Conservation (phyloP, 2,329 filamentous ascomycete species). For the Penicillium hesseltinei region DNA sequence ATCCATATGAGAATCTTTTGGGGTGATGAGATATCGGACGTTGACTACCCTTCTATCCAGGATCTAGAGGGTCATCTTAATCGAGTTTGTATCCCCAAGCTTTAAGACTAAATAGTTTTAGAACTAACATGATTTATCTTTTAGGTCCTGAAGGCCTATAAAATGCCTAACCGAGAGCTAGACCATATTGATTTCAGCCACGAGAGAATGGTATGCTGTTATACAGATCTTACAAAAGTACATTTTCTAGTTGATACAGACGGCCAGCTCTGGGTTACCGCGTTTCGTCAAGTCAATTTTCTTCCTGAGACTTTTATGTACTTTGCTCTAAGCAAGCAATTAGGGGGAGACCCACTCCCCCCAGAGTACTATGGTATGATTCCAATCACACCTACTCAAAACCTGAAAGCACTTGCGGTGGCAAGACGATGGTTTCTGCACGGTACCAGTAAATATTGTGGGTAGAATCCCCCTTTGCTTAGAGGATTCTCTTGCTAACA, state of each 20-base stretch:
- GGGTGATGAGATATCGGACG: not conserved
- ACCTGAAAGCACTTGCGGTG: not conserved
- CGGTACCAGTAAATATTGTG: not conserved
- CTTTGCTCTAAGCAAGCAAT: not conserved
- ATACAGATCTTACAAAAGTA: not conserved
- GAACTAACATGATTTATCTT: not conserved
- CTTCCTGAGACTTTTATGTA: not conserved
- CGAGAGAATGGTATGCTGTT: not conserved
- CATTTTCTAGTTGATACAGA: not conserved
- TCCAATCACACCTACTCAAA: not conserved
- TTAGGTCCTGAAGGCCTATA: not conserved
- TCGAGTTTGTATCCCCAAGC: not conserved
- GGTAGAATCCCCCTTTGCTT: not conserved
- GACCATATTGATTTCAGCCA: not conserved
- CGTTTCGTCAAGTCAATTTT: not conserved
- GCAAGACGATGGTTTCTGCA: not conserved
- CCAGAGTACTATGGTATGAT: not conserved
- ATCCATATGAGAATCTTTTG: slow-evolving; percentile 1
- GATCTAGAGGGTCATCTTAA: not conserved
- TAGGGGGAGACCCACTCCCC: not conserved
- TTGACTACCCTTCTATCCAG: not conserved
- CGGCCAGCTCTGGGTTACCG: not conserved
- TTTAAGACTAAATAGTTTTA: not conserved
- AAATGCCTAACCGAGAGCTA: not conserved
- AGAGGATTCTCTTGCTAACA: not conserved